Conservation (phyloP, 768 basidiomycete species). For the Kwoniella newhampshirensis region DNA sequence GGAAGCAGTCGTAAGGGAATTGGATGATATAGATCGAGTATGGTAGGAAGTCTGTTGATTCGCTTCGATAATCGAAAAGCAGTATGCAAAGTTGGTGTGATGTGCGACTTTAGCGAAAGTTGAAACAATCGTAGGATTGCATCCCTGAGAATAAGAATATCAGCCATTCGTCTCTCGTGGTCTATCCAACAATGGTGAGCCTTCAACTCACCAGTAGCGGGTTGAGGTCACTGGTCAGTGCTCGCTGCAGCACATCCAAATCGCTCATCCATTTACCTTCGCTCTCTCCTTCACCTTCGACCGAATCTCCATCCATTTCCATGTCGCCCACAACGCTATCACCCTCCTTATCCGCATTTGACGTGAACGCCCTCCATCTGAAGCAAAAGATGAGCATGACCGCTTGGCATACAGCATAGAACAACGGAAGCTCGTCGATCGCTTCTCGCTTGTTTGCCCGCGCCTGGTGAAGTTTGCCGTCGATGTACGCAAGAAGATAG, state of each 20-base stretch:
- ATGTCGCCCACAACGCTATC: constrained; percentile 56
- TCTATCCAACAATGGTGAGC: neutral
- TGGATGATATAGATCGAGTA: constrained; percentile 32
- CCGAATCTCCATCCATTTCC: constrained; percentile 40
- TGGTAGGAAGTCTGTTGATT: constrained; percentile 68
- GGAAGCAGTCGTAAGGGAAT: constrained; percentile 5
- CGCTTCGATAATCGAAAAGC: constrained; percentile 86
- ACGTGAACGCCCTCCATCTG: constrained; percentile 79
- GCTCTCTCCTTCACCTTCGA: constrained; percentile 14
- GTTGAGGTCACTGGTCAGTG: constrained; percentile 77
- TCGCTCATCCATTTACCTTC: constrained; percentile 79
- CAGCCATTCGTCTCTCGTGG: neutral
- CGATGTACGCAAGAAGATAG: constrained; percentile 83
- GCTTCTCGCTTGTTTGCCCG: constrained; percentile 56
- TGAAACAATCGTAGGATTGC: constrained; percentile 81
- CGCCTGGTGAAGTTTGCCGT: constrained; percentile 71
- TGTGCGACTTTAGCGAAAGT: constrained; percentile 94
- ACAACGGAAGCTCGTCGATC: constrained; percentile 62
- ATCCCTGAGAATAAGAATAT: constrained; percentile 60
- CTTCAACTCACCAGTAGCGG: constrained; percentile 72
- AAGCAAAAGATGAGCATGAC: constrained; percentile 98
- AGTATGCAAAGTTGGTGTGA: constrained; percentile 86
- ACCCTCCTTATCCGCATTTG: constrained; percentile 54
- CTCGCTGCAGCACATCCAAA: constrained; percentile 72
- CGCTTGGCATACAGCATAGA: constrained; percentile 88